phyloP scores from a whole-genome alignment of 495 filamentous ascomycete species.

The Venustampulla echinocandica region DNA sequence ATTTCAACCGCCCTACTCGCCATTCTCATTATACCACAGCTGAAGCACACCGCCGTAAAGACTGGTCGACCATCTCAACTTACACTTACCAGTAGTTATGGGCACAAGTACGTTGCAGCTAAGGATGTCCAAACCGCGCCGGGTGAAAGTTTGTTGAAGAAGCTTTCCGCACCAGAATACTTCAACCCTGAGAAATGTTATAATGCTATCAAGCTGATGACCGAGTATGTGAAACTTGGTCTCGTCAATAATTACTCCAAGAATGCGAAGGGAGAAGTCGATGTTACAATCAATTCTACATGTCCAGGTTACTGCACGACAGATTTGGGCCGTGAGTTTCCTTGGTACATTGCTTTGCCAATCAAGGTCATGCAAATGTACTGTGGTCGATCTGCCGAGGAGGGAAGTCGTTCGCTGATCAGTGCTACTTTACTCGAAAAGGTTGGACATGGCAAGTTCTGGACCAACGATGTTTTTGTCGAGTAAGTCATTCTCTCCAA shows the following conservation, averaged over 20 bases:
- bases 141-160: not conserved
- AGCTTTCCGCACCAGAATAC: not conserved
- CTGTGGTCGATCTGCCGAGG: not conserved
- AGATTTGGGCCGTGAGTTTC: not conserved
- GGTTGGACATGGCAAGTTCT: not conserved
- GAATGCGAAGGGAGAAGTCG: not conserved
- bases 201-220: not conserved
- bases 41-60: slow-evolving; percentile 22
- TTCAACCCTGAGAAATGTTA: not conserved
- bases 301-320: not conserved
- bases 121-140: not conserved
- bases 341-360: not conserved
- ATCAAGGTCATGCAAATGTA: not conserved
- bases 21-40: slow-evolving; percentile 37
- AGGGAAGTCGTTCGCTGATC: not conserved
- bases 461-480: not conserved
- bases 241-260: not conserved
- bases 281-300: not conserved
- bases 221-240: not conserved
- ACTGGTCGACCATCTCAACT: not conserved
- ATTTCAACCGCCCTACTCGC: slow-evolving; percentile 38
- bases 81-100: not conserved
- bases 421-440: not conserved
- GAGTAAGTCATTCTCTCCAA: not conserved
- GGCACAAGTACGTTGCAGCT: not conserved